Percentiles rank a stretch among this genome's conserved stretches.
Evolutionary conservation across 805 yeast genomes (phyloP).

Genomic region (Saccharomycopsis capsularis): DNA sequence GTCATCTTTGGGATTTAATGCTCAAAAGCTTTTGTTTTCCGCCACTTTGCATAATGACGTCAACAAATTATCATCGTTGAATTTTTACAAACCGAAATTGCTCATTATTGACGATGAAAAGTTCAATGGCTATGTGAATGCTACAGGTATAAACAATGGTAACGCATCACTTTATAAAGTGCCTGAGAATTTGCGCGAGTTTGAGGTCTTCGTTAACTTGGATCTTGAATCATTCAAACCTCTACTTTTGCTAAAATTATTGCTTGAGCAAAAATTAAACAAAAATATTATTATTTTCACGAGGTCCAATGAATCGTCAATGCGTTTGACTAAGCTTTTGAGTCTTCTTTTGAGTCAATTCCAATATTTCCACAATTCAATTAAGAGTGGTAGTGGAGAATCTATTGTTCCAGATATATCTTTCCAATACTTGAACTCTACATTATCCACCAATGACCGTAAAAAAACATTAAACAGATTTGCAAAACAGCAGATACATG

Average conservation of each 20-base stretch:
- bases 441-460: slow-evolving; percentile 47
- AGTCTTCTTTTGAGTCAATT: slow-evolving; percentile 33
- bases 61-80: slow-evolving; percentile 68
- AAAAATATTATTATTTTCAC: slow-evolving; percentile 53
- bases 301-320: slow-evolving; percentile 77
- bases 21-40: slow-evolving; percentile 69
- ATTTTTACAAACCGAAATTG: slow-evolving; percentile 64
- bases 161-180: slow-evolving; percentile 24
- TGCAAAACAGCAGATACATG: slow-evolving; percentile 41
- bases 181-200: slow-evolving; percentile 34
- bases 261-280: slow-evolving; percentile 33
- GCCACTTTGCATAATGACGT: slow-evolving; percentile 95
- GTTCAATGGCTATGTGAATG: slow-evolving; percentile 29
- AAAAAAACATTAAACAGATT: slow-evolving; percentile 54
- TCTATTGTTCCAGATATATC: slow-evolving; percentile 12
- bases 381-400: slow-evolving; percentile 22
- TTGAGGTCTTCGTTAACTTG: slow-evolving; percentile 26
- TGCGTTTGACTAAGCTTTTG: slow-evolving; percentile 66
- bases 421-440: slow-evolving; percentile 50
- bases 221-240: slow-evolving; percentile 52
- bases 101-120: slow-evolving; percentile 60
- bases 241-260: slow-evolving; percentile 53
- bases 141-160: slow-evolving; percentile 50
- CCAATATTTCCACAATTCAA: slow-evolving; percentile 7
- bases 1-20: slow-evolving; percentile 26